Percentiles rank a stretch among this genome's conserved stretches.
Conservation (phyloP, 2,329 filamentous ascomycete genomes). For the Pezicula neosporulosa region DNA sequence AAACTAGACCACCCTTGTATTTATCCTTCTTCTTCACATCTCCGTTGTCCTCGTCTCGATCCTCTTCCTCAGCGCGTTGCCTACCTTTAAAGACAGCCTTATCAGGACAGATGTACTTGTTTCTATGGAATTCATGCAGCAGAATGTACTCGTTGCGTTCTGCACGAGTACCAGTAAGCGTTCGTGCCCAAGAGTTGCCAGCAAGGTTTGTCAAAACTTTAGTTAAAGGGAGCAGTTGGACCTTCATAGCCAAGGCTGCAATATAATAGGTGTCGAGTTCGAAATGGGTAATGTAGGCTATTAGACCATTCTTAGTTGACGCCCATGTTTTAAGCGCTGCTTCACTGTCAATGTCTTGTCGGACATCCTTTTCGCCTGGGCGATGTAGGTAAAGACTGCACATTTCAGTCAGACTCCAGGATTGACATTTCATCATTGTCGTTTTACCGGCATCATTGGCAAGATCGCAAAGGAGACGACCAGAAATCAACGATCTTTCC, state of each 20-base stretch:
- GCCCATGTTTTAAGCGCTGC: slow-evolving; percentile 84
- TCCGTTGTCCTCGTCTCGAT: slow-evolving; percentile 63
- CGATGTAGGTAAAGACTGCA: slow-evolving; percentile 81
- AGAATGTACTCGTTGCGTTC: slow-evolving; percentile 99
- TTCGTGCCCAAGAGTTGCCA: slow-evolving; percentile 97
- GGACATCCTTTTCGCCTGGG: slow-evolving; percentile 49
- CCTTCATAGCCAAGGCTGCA: slow-evolving; percentile 80
- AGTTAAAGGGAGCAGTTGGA: slow-evolving; percentile 89
- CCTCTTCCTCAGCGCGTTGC: slow-evolving; percentile 68
- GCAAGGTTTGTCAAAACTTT: slow-evolving; percentile 95
- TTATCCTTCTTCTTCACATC: slow-evolving; percentile 98
- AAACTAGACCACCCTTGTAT: slow-evolving; percentile 96
- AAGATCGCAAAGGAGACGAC: slow-evolving; percentile 87
- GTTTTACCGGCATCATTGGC: slow-evolving; percentile 97
- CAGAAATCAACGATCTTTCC: slow-evolving; percentile 84
- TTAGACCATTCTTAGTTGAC: slow-evolving; percentile 74
- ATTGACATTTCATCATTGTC: slow-evolving; percentile 94
- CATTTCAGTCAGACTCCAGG: slow-evolving; percentile 98
- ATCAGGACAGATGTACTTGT: slow-evolving; percentile 97
- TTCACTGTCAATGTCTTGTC: slow-evolving; percentile 87
- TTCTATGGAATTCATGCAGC: slow-evolving; percentile 91
- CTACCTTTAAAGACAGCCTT: slow-evolving; percentile 81
- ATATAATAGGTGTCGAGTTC: slow-evolving; percentile 97
- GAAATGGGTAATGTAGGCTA: slow-evolving; percentile 92
- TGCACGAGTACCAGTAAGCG: slow-evolving; percentile 89